Base-by-base conservation (phyloP, 2,329 filamentous ascomycete genomes). In the Sclerotinia minor region DNA sequence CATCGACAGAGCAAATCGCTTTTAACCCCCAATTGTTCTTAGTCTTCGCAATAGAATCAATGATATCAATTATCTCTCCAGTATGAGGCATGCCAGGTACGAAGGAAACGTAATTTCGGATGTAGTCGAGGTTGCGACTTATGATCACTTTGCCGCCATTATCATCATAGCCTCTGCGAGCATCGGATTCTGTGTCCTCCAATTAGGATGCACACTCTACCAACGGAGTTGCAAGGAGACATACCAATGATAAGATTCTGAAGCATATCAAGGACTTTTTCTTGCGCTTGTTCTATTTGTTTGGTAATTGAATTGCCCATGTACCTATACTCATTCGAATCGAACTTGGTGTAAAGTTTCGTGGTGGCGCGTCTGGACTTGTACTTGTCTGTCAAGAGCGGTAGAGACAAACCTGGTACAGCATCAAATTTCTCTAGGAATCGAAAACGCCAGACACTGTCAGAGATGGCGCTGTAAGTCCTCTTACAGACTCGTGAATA, bases 391-490 rank as follows among this genome's bases (percentile, higher is more conserved):
- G 57, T 65, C 26, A 81, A 72, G 8, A 77, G 71, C 11, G 70
- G 59, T 64, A 69, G 78, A 77, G 65, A 67, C 55, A 65, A 64
- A 61, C 55, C 74, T 53, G 35, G 58, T 64, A 60, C 71, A 50
- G 29, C 80, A 44, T 83, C 83, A 70, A 80, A 86, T 35, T 67
- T 75, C 29, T 75, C 67, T 19, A 77, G 73, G 71, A 83, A 85
- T 24, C 76, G 78, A 49, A 73, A 70, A 47, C 80, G 79, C 83
- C 83, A 86, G 72, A 84, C 81, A 8, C 79, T 80, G 32, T 71
- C 67, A 13, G 77, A 71, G 65, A 84, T 74, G 8, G 81, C 78
- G 70, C 77, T 65, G 45, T 76, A 73, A 0, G 80, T 79, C 4
- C 71, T 72, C 9, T 72, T 74, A 75, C 83, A 84, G 26, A 80